Evolutionary conservation across 1,284 basidiomycete genomes (phyloP).

Genomic region (Anthracocystis walkeri): DNA sequence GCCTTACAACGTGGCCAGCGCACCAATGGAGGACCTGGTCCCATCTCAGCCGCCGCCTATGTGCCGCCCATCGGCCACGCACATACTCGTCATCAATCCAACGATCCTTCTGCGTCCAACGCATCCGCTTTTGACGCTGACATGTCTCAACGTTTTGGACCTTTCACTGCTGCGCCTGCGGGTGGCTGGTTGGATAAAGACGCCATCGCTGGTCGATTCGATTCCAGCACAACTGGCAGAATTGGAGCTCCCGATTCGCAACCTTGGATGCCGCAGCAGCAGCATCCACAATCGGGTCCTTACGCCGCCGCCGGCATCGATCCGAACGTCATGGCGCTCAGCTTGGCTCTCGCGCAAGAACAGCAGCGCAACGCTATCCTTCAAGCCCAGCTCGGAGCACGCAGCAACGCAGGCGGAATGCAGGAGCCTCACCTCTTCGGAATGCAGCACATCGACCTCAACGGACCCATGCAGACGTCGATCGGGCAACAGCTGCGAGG

Average conservation of each 20-base stretch:
- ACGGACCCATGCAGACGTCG: conserved; percentile 24
- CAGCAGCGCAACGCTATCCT: conserved; percentile 55
- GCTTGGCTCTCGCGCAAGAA: conserved; percentile 57
- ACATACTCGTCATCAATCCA: conserved; percentile 40
- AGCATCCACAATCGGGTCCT: conserved; percentile 10
- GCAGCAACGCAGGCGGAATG: conserved; percentile 12
- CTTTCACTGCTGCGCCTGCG: conserved; percentile 43
- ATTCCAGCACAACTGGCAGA: background rate
- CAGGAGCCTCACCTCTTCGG: conserved; percentile 42
- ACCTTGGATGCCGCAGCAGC: conserved; percentile 21
- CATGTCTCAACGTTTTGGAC: conserved; percentile 29
- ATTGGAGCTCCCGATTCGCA: conserved; percentile 16
- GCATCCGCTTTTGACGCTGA: conserved; percentile 20
- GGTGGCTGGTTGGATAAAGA: conserved; percentile 47
- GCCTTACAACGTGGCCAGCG: conserved; percentile 43
- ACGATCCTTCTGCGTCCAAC: conserved; percentile 16
- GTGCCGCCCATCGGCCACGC: conserved; percentile 58
- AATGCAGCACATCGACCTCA: conserved; percentile 41
- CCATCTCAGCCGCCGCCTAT: conserved; percentile 49
- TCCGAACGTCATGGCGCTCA: conserved; percentile 50
- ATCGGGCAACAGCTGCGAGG: conserved; percentile 47
- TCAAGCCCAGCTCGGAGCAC: conserved; percentile 49
- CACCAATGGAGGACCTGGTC: conserved; percentile 15
- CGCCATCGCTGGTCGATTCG: conserved; percentile 24
- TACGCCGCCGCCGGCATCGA: conserved; percentile 23